These are phyloP conservation scores for Pyrenochaeta sp. DNA, from an alignment of 2,329 filamentous ascomycete species.

Conservation along the genomic window DNA sequence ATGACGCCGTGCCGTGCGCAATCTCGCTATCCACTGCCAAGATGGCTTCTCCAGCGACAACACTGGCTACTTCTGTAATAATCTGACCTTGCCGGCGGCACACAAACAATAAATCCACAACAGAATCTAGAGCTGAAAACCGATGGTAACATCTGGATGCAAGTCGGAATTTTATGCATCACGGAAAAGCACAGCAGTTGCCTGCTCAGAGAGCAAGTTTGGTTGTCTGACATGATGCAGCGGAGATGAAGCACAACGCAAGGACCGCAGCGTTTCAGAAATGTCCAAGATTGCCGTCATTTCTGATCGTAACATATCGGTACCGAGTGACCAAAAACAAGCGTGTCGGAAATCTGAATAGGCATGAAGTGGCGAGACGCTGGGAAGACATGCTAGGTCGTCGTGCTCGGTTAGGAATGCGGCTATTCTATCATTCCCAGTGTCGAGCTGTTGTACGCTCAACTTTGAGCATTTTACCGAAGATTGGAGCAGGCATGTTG, in stretches of 20 bases:
- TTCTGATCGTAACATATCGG: conserved; percentile 15
- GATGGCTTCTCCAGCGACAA: conserved; percentile 23
- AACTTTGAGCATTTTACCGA: conserved; percentile 13
- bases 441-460: conserved; percentile 16
- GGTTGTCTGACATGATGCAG: conserved; percentile 18
- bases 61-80: conserved; percentile 34
- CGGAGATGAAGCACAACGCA: conserved; percentile 35
- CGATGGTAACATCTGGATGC: conserved; percentile 4
- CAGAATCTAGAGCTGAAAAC: conserved; percentile 11
- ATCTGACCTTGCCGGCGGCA: conserved; percentile 11
- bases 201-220: conserved; percentile 5
- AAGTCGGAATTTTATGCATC: background rate
- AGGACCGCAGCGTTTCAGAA: conserved; percentile 30
- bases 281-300: conserved; percentile 34
- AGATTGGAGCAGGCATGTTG: background rate
- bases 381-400: background rate
- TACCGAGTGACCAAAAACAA: background rate
- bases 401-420: conserved; percentile 5
- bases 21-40: conserved; percentile 44
- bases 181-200: conserved; percentile 6
- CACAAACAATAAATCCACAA: conserved; percentile 16
- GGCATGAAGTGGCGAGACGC: background rate
- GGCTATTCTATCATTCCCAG: conserved; percentile 15
- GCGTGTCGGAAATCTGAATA: conserved; percentile 12
- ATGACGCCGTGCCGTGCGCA: conserved; percentile 31